Percentiles rank a stretch among this genome's conserved stretches.
phyloP scores from a whole-genome alignment of 176 grass and related monocot species.

The Puya raimondii region DNA sequence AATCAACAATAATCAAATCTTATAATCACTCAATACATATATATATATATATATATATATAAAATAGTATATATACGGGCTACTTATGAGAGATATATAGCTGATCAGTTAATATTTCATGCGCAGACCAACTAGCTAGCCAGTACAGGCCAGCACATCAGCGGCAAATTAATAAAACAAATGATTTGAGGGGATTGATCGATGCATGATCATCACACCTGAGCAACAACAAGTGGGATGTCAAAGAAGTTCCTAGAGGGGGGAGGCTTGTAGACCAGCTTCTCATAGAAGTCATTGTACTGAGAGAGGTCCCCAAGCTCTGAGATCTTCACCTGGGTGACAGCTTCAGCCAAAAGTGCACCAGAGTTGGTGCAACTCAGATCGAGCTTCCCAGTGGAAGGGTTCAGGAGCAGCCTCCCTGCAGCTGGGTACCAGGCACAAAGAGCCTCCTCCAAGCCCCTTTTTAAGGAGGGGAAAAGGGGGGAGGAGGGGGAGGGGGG shows the following conservation, averaged over 20 bases:
- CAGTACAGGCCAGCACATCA: too few relatives aligned
- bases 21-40: background rate
- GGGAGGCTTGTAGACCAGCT: constrained; percentile 12
- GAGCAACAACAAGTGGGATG: constrained; percentile 14
- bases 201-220: background rate
- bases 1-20: background rate
- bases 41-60: background rate
- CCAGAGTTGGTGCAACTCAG: constrained; percentile 13
- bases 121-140: too few relatives aligned
- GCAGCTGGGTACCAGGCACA: constrained; percentile 23
- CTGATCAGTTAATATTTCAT: too few relatives aligned
- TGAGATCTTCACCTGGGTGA: constrained; percentile 10
- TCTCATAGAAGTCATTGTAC: constrained; percentile 17
- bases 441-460: constrained; percentile 16
- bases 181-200: background rate
- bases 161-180: too few relatives aligned
- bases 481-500: background rate
- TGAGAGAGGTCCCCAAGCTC: constrained; percentile 24
- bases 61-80: background rate
- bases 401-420: constrained; percentile 8
- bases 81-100: too few relatives aligned
- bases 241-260: background rate
- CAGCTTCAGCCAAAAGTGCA: constrained; percentile 16
- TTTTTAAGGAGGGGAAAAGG: constrained; percentile 26
- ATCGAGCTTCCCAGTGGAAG: background rate